Evolutionary conservation across 1,284 basidiomycete genomes (phyloP), one percentile per base, ranked within the genome.

Genomic region (Cryptococcus jaspeensis): DNA sequence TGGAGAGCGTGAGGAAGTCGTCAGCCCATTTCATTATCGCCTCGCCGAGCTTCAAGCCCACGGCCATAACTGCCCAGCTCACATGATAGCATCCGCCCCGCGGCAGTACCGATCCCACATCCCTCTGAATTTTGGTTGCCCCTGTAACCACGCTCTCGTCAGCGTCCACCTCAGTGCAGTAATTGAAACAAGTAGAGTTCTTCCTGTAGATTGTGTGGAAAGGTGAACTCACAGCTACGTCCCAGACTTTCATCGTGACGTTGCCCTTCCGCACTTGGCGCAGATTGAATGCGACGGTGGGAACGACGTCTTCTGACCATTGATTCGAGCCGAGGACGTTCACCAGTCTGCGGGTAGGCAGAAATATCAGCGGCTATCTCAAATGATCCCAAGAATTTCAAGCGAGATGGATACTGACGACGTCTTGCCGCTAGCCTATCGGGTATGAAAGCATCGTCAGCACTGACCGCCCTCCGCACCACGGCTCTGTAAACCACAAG

Each of bases 41-140:
- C 4, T 50, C 8, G n/a, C 8, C 13, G 20, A n/a, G n/a, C n/a
- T n/a, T n/a, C n/a, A n/a, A n/a, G n/a, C n/a, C n/a, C n/a, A n/a
- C 28, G 23, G 28, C 28, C 28, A 22, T 13, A 2, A 42, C n/a
- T n/a, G n/a, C n/a, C n/a, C n/a, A n/a, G 82, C 91, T 71, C 76
- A 97, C 87, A 98, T 85, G 46, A 99, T 89, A 8, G 94, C 94
- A 67, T 94, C 90, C 0, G 94, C 92, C 11, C 94, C 94, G 57
- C 88, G 85, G 75, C 93, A 96, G 75, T 98, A 99, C 42, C 95
- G 82, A 77, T 96, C 92, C 95, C 73, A 84, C 81, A 84, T 83
- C 50, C 80, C 80, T 47, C 94, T 85, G 71, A 97, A 99, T 70
- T 92, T 89, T 1, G 94, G 90, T 80, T 97, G 94, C 16, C 93